A percentile compares a stretch with the other conserved stretches of the same genome.
These are phyloP conservation scores for Amaranthus hypochondriacus DNA, from an alignment of 148 eudicot genomes.

Conservation along the genomic window DNA sequence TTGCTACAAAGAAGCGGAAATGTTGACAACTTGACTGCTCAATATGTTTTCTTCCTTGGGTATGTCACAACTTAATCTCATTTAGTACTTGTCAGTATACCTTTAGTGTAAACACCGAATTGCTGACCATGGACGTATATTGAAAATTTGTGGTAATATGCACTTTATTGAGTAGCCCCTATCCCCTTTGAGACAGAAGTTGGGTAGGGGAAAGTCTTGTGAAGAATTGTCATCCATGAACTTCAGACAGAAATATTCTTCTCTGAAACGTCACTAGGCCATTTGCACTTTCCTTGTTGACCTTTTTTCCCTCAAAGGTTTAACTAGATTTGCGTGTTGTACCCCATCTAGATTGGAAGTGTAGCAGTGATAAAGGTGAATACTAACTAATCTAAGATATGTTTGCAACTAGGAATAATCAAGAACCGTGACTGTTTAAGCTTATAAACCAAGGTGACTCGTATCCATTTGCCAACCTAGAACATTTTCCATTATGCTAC, in stretches of 20 bases:
- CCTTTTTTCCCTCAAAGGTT: background rate
- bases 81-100: background rate
- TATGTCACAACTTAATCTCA: constrained; percentile 25
- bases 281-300: background rate
- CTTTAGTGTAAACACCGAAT: background rate
- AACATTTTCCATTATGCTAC: background rate
- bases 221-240: background rate
- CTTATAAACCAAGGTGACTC: background rate
- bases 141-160: background rate
- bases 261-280: background rate
- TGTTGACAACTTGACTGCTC: constrained; percentile 76
- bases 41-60: constrained; percentile 87
- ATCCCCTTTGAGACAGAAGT: background rate
- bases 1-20: constrained; percentile 83
- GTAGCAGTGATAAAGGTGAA: constrained; percentile 6
- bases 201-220: background rate
- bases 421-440: background rate
- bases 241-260: background rate
- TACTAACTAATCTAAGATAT: background rate
- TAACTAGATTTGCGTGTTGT: background rate
- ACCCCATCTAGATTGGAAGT: background rate
- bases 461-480: background rate
- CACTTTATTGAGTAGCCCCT: background rate
- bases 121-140: background rate
- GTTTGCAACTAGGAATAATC: background rate